Base-by-base conservation (phyloP, 768 basidiomycete genomes). In the Tulasnella sp. region DNA sequence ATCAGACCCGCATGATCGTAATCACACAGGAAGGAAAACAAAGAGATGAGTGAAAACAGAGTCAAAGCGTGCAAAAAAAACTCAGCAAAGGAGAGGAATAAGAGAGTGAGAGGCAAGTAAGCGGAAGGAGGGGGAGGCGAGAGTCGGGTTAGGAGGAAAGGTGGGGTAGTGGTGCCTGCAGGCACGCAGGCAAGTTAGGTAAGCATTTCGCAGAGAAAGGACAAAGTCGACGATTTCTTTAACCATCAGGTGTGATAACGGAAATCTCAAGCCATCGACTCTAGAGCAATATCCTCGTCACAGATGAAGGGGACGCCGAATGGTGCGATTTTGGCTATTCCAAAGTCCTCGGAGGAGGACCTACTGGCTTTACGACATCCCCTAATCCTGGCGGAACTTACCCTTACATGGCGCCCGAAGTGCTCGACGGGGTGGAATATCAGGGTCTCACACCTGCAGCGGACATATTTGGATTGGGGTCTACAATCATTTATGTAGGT, bases 291-390 rank as follows among this genome's bases (percentile, higher is more conserved):
- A 45, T 76, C 38, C 75, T 76, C 0, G 25, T 76, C 40, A 36
- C 34, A 3, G 22, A 38, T 15, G 72, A 74, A 0, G 72, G 72
- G 2, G 45, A 71, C 0, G 42, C 75, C 17, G 37, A 49, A 31
- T 3, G 75, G 8, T 76, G 69, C 42, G 75, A 76, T 36, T 76
- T 76, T 38, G 75, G 75, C 0, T 45, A 76, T 22, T 34, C 38
- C 2, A 64, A 67, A 25, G 25, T 74, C 3, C 3, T 72, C 5
- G 40, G 45, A 29, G 75, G 73, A 7, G 72, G 22, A 1, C 9
- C 34, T 4, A 9, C 74, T 22, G 52, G 54, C 15, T 75, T 14
- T 25, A 64, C 74, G 38, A 64, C 74, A 17, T 3, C n/a, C 6
- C 22, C 38, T 25, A 37, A 25, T 39, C 58, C 31, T 39, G 74